Evolutionary conservation across 148 eudicot genomes (phyloP), one percentile per base, ranked within the genome.

Genomic region (Pharnaceum exiguum): DNA sequence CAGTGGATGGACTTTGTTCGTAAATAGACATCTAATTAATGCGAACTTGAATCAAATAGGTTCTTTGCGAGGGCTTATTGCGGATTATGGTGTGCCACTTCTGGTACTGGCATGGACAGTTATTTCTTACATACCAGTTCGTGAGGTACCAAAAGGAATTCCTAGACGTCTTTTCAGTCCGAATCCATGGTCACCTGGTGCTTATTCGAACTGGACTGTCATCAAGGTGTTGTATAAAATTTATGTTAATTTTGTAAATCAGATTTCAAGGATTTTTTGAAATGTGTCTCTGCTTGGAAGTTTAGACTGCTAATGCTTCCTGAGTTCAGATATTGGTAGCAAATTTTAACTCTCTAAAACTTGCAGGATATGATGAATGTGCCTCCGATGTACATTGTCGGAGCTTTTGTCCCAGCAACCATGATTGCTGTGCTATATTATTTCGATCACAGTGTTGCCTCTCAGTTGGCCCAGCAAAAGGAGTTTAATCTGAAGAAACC

Each of bases 401-500:
- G 99, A 60, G 99, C 99, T 51, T 86, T 94, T 68, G 73, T 89
- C 79, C 99, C 99, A 43, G 99, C 99, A 21, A 94, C 99, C 27
- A 94, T 94, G 99, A 86, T 94, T 45, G 96, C 99, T 0, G 99
- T 94, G 59, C 96, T 94, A 47, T 94, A 89, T 61, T 94, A 94
- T 76, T 94, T 94, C 67, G 99, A 94, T 71, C 99, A 94, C 37
- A 94, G 99, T 67, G 99, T 94, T 26, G 99, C 99, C 72, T 94
- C 99, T 71, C 99, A 94, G 65, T 87, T 94, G 52, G 87, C 99
- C 33, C 99, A 94, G 56, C 99, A 94, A 50, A 72, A 82, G 56
- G 99, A 94, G 71, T 94, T 94, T 59, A 94, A 94, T 69, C 71
- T 94, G 59, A 94, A 84, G 66, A 94, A 94, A 60, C 99, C 99